Base-by-base conservation (phyloP, 208 protist genomes). In the Acanthamoeba sp. region DNA sequence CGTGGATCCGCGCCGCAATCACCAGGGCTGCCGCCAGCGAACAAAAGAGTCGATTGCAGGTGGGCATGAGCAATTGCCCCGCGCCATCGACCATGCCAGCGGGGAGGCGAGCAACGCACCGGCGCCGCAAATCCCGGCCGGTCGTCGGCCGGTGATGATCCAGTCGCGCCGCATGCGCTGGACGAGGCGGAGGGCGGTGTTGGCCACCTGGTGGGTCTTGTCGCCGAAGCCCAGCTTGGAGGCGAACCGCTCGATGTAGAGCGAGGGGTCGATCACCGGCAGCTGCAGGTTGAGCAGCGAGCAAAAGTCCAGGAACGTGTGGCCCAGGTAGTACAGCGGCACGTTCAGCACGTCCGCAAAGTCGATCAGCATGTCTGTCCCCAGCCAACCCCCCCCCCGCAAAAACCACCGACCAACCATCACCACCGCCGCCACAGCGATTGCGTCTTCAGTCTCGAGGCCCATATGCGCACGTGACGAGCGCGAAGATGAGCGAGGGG, bases 171-270 rank as follows among this genome's bases (percentile, higher is more conserved):
- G 96, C 98, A 98, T 98, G 27, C 97, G 76, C 59, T 87, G 57
- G 0, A 98, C 96, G 0, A 98, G 80, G 34, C 97, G 95, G 12
- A 98, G 91, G 3, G 98, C 97, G 7, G 97, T 97, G 69, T 95
- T 95, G 32, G 93, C 93, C 12, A 95, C 85, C 57, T 69, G 55
- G 32, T 96, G 92, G 29, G 69, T 96, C 45, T 97, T 96, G n/a
- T 97, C 96, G 3, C 95, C 97, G 90, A 98, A 98, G 52, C 98
- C 96, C 34, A 99, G 93, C 45, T 84, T 76, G 24, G 91, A 48
- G 16, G 97, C 97, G 95, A 98, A 98, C n/a, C 98, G 95, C 71
- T 97, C 95, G 38, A 98, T 95, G 95, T 96, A 98, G n/a, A 98
- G 92, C 29, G 27, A 69, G n/a, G 95, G 95, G 38, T 97, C 96